Percentiles rank a stretch among this genome's conserved stretches.
phyloP scores from a whole-genome alignment of 202 grass and related monocot species.

The Panicum hallii region DNA sequence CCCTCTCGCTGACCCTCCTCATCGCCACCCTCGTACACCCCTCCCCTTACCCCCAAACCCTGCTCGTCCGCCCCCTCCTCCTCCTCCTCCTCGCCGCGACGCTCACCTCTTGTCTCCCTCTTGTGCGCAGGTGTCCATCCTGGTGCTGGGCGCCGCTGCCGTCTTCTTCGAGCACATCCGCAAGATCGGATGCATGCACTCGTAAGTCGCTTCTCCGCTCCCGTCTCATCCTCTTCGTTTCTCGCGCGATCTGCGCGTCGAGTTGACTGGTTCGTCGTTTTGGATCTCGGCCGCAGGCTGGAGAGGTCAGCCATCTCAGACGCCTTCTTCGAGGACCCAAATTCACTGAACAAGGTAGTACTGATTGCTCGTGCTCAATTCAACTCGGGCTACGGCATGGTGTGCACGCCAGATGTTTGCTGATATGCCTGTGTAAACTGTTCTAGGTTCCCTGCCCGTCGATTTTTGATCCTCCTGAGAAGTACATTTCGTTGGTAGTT shows the following conservation, averaged over 20 bases:
- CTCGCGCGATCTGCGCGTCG: slow-evolving; percentile 17
- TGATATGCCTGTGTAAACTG: slow-evolving; percentile 40
- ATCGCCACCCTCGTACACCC: slow-evolving; percentile 52
- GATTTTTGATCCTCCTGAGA: slow-evolving; percentile 79
- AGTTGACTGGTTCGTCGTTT: slow-evolving; percentile 44
- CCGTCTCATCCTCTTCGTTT: not conserved
- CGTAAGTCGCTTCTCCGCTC: slow-evolving; percentile 43
- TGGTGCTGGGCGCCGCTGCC: slow-evolving; percentile 56
- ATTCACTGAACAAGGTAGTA: slow-evolving; percentile 82
- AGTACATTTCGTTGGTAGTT: slow-evolving; percentile 86
- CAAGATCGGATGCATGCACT: slow-evolving; percentile 85
- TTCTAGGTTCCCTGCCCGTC: slow-evolving; percentile 83
- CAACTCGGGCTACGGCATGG: not conserved
- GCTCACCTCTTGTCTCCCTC: slow-evolving; percentile 35
- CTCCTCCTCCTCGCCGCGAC: not conserved
- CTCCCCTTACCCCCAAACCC: slow-evolving; percentile 15
- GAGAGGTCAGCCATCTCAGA: slow-evolving; percentile 65
- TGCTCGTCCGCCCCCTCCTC: not conserved
- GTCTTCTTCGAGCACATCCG: slow-evolving; percentile 89
- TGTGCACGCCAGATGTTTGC: slow-evolving; percentile 32
- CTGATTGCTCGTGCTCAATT: not conserved
- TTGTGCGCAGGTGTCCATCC: slow-evolving; percentile 55
- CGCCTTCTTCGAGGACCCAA: slow-evolving; percentile 89
- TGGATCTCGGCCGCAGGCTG: slow-evolving; percentile 58
- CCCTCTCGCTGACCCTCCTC: slow-evolving; percentile 50